These are phyloP conservation scores for Hirsutella thompsonii DNA, from an alignment of 2,329 filamentous ascomycete genomes.

Conservation along the genomic window DNA sequence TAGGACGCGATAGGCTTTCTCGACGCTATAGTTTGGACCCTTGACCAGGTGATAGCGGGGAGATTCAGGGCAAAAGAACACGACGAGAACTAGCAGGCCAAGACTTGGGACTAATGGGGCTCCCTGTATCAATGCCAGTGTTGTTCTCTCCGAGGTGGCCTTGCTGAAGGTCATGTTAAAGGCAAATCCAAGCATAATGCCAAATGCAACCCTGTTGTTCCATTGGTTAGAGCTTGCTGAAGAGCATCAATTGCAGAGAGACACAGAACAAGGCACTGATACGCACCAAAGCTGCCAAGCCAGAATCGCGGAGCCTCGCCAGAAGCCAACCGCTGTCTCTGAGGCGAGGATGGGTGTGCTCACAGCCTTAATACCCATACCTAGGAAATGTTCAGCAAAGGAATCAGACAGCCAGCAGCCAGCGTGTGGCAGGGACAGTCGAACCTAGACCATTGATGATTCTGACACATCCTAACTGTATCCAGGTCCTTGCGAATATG, in stretches of 20 bases:
- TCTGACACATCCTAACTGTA: conserved; percentile 19
- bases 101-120: conserved; percentile 24
- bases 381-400: conserved; percentile 9
- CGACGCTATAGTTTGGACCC: conserved; percentile 21
- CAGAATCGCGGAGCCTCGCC: conserved; percentile 32
- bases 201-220: conserved; percentile 16
- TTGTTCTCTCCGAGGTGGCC: conserved; percentile 5
- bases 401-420: not conserved
- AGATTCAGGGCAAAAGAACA: conserved; percentile 27
- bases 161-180: conserved; percentile 24
- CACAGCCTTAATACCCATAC: conserved; percentile 35
- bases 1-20: conserved; percentile 22
- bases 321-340: conserved; percentile 32
- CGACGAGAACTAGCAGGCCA: conserved; percentile 16
- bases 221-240: too few species aligned
- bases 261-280: not conserved
- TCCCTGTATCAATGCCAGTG: conserved; percentile 21
- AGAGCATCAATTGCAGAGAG: too few species aligned
- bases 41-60: conserved; percentile 28
- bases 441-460: conserved; percentile 25
- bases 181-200: conserved; percentile 21
- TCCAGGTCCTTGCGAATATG: conserved; percentile 20
- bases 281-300: conserved; percentile 31
- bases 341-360: conserved; percentile 33
- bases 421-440: conserved; percentile 2